A percentile compares a stretch with the other conserved stretches of the same genome.
phyloP scores from a whole-genome alignment of 306 rosid genomes.

The Cyamopsis tetragonoloba region DNA sequence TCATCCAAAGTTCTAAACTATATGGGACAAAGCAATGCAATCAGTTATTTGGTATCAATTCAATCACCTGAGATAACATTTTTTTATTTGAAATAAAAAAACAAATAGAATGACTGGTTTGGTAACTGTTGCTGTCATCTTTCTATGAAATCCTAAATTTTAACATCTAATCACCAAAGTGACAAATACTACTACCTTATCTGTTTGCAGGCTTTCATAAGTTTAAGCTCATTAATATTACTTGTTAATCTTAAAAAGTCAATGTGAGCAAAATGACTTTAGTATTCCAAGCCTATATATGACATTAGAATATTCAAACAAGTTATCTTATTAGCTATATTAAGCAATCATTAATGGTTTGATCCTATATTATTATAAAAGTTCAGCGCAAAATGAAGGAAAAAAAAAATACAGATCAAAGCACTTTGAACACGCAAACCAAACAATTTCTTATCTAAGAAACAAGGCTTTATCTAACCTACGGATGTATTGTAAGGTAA shows the following conservation, averaged over 20 bases:
- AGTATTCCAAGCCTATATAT: background rate
- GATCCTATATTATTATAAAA: background rate
- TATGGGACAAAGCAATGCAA: background rate
- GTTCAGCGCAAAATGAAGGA: background rate
- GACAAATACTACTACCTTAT: background rate
- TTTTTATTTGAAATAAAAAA: background rate
- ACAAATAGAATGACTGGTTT: background rate
- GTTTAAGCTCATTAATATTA: background rate
- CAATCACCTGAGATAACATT: background rate
- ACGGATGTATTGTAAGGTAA: background rate
- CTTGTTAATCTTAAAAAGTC: slow-evolving; percentile 10
- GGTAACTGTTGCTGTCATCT: slow-evolving; percentile 19
- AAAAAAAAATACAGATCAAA: background rate
- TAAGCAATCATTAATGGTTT: background rate
- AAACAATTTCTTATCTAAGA: background rate
- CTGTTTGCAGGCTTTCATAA: background rate
- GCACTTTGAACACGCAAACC: background rate
- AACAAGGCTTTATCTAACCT: background rate
- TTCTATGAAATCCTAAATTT: background rate
- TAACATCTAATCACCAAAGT: slow-evolving; percentile 2
- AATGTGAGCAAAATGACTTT: background rate
- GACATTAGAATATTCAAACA: slow-evolving; percentile 8
- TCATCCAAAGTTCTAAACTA: background rate
- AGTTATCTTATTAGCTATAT: slow-evolving; percentile 21
- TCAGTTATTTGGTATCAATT: background rate